These are phyloP conservation scores for Aspergillus carbonarius DNA, from an alignment of 2,329 filamentous ascomycete genomes.

Conservation along the genomic window DNA sequence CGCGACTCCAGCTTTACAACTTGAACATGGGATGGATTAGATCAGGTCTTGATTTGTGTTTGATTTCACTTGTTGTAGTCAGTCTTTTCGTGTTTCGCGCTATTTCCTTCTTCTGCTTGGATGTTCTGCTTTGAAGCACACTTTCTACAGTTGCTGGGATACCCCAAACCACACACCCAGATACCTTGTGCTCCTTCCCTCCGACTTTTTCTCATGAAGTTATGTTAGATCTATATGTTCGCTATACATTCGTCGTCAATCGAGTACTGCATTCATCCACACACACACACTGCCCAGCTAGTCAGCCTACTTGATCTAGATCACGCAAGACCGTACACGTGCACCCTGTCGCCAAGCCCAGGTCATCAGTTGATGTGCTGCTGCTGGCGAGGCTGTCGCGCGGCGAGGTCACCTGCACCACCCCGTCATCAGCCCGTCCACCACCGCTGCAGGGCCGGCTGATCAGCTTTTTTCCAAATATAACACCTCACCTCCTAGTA, in stretches of 20 bases:
- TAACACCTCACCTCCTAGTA: not conserved
- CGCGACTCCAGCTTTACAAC: not conserved
- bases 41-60: not conserved
- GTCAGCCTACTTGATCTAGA: not conserved
- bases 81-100: slow-evolving; percentile 8
- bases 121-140: slow-evolving; percentile 14
- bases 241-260: not conserved
- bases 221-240: slow-evolving; percentile 1
- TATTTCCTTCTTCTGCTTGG: slow-evolving; percentile 13
- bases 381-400: not conserved
- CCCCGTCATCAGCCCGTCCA: not conserved
- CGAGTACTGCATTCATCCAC: not conserved
- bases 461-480: not conserved
- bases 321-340: not conserved
- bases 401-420: not conserved
- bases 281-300: not conserved
- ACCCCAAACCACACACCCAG: slow-evolving; percentile 28
- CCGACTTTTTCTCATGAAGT: slow-evolving; percentile 10
- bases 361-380: not conserved
- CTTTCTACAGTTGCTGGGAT: slow-evolving; percentile 23
- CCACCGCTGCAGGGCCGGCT: not conserved
- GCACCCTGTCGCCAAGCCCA: not conserved
- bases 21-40: not conserved
- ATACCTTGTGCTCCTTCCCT: slow-evolving; percentile 5
- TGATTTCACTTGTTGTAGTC: slow-evolving; percentile 15